Evolutionary conservation across 2,329 filamentous ascomycete genomes (phyloP), one percentile per base, ranked within the genome.

Genomic region (Aspergillus puulaauensis): DNA sequence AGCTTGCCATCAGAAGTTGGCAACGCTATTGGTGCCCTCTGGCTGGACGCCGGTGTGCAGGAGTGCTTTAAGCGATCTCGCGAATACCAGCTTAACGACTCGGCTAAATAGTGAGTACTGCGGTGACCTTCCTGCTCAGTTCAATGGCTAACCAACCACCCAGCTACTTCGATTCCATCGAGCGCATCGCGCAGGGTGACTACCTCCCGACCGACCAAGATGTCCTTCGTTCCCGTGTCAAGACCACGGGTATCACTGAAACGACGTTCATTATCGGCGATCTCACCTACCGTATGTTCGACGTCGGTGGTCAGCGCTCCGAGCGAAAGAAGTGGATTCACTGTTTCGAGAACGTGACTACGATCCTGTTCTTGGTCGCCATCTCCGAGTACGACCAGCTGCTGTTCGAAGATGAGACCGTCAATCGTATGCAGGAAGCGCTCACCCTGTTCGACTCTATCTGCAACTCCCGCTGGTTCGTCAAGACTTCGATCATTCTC

Each of bases 251-350:
- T 87, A 96, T 97, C 73, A 96, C 92, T 33, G 92, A 96, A 80
- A 97, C 93, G 21, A 95, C 90, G 33, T 96, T 97, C 79, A 95
- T 95, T 74, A 96, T 96, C 65, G 92, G 91, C 65, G 90, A 96
- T 70, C 82, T 97, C 64, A 96, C 92, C 57, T 97, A 96, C 81
- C 87, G 92, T 66, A 96, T 97, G 93, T 96, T 96, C 78, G 93
- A 97, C 71, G 93, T 97, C 46, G 93, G 93, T 83, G 93, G 93
- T 64, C 93, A 96, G 79, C 86, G 93, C 75, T 96, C 91, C 6
- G 93, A 97, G 79, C 88, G 93, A 74, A 97, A 97, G 89, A 97
- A 97, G 86, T 97, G 93, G 93, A 97, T 97, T 68, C 93, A 97
- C 81, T 96, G 93, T 81, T 97, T 97, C 78, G 93, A 97, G 81